These are phyloP conservation scores for Fusarium sp. DNA, from an alignment of 2,329 filamentous ascomycete genomes.

Conservation along the genomic window DNA sequence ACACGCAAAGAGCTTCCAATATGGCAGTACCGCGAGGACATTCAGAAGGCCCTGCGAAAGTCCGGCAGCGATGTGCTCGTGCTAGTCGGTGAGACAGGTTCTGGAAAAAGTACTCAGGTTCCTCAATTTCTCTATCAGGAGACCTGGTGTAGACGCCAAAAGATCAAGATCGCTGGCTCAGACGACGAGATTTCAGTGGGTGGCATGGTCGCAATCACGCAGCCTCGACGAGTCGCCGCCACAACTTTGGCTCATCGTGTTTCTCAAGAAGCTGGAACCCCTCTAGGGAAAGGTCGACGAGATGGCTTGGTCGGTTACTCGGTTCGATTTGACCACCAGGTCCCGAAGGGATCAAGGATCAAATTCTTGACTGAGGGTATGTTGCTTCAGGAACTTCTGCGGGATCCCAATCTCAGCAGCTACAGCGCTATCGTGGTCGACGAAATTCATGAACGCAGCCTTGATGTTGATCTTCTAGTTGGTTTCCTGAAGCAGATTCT, in stretches of 20 bases:
- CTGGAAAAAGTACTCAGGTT: constrained; percentile 95
- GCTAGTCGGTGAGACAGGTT: constrained; percentile 92
- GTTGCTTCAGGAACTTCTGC: constrained; percentile 90
- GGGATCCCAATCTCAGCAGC: constrained; percentile 81
- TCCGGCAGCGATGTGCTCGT: constrained; percentile 77
- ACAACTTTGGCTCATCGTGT: constrained; percentile 91
- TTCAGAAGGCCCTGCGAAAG: constrained; percentile 68
- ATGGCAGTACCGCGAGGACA: constrained; percentile 77
- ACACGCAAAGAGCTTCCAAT: constrained; percentile 80
- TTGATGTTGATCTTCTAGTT: constrained; percentile 91
- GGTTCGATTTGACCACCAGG: constrained; percentile 90
- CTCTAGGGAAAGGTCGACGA: constrained; percentile 54
- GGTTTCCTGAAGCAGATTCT: constrained; percentile 88
- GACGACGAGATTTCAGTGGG: constrained; percentile 66
- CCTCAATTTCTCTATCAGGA: constrained; percentile 87
- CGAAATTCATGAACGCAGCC: constrained; percentile 94
- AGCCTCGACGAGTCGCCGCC: constrained; percentile 92
- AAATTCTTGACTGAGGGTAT: constrained; percentile 98
- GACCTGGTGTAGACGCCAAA: constrained; percentile 77
- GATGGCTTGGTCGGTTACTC: constrained; percentile 83
- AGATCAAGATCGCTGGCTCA: constrained; percentile 57
- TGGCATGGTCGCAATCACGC: constrained; percentile 90
- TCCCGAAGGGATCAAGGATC: constrained; percentile 83
- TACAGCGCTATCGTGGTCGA: constrained; percentile 95
- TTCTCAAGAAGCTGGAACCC: constrained; percentile 75